Evolutionary conservation across 2,329 filamentous ascomycete genomes (phyloP), one percentile per base, ranked within the genome.

Genomic region (Microdochium bolleyi): DNA sequence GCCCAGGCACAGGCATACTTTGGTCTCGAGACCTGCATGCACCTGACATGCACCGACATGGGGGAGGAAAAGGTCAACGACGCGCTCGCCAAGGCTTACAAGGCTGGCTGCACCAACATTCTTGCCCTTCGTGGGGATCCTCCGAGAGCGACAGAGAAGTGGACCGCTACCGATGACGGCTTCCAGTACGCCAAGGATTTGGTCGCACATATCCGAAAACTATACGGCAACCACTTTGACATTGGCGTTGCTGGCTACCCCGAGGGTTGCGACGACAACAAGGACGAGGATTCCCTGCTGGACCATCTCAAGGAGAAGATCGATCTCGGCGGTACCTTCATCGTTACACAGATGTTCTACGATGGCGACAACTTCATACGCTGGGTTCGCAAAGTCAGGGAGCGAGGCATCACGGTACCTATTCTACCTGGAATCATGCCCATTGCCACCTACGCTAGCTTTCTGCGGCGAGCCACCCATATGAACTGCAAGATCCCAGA

Each of bases 281-380:
- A 89, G 62, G 85, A 96, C 63, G 86, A 90, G 51, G 91, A 96
- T 49, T 72, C 82, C 55, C 79, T 99, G 63, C 83, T 99, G 57
- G 86, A 94, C 58, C 94, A 97, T 68, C 73, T 99, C 64, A 97
- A 97, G 74, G 88, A 97, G 70, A 99, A 99, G 75, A 86, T 97
- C 32, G 94, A 99, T 67, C 89, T 89, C 54, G 94, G 94, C 51
- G 92, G 87, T 56, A 87, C 88, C 7, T 99, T 97, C 67, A 88
- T 99, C 58, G 89, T 99, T 52, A 97, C 94, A 0, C 94, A 99
- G 73, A 99, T 99, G 94, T 97, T 97, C 73, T 99, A 99, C 75
- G 92, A 99, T 64, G 92, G 84, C 50, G 92, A 99, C 64, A 92
- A 94, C 66, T 99, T 99, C 71, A 72, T 97, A 52, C 81, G 85